Evolutionary conservation across 331 rosid species (phyloP).

Genomic region (Pyracantha coccinea): DNA sequence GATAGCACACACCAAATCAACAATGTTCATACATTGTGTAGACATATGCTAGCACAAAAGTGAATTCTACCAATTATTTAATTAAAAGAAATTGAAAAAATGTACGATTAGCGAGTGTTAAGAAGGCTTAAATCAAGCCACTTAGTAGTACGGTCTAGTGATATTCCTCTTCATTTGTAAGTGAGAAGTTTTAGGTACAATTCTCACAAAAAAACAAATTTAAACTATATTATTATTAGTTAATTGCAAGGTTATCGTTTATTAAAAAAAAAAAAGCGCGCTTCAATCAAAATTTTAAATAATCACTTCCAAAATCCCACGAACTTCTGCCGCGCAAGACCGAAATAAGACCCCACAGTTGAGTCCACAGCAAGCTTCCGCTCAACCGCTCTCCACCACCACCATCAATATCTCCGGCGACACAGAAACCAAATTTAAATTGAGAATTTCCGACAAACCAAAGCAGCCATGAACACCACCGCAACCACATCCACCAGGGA

Average conservation of each 20-base stretch:
- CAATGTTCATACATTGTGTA: too few relatives aligned
- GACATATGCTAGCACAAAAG: too few relatives aligned
- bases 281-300: background rate
- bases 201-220: fast-evolving
- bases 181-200: too few relatives aligned
- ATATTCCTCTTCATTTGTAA: fast-evolving
- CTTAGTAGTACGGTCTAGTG: too few relatives aligned
- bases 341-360: background rate
- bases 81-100: too few relatives aligned
- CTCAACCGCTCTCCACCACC: background rate
- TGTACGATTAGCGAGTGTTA: too few relatives aligned
- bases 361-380: background rate
- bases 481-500: background rate
- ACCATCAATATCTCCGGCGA: background rate
- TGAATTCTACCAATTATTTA: too few relatives aligned
- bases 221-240: too few relatives aligned
- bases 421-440: background rate
- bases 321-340: slow-evolving; percentile 7
- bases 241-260: fast-evolving
- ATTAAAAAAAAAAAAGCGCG: background rate
- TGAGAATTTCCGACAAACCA: background rate
- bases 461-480: slow-evolving; percentile 3
- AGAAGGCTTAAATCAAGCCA: too few relatives aligned
- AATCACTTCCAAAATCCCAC: background rate
- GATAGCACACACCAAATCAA: too few relatives aligned